Conservation (phyloP, 768 basidiomycete species). For the Cyclocybe aegerita region DNA sequence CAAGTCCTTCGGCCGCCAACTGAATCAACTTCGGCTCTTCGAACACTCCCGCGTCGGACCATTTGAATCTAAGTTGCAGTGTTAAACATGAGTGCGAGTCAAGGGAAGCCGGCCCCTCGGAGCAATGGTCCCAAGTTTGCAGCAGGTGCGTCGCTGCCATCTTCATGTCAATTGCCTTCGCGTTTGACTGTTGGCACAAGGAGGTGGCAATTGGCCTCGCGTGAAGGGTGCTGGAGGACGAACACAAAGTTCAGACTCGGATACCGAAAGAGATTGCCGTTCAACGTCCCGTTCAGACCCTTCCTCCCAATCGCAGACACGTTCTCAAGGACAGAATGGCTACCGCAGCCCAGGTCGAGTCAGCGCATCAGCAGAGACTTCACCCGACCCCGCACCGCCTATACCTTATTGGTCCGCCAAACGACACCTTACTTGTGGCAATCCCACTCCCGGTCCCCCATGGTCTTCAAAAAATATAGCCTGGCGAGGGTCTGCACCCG, state of each 20-base stretch:
- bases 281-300: constrained; percentile 51
- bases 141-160: constrained; percentile 2
- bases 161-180: constrained; percentile 4
- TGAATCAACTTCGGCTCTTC: no score
- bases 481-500: constrained; percentile 80
- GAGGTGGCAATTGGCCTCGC: constrained; percentile 31
- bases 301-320: constrained; percentile 37
- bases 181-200: constrained; percentile 12
- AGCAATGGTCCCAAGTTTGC: constrained; percentile 8
- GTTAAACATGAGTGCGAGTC: background rate
- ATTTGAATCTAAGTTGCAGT: background rate
- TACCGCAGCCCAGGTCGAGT: constrained; percentile 34
- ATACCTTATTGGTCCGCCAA: constrained; percentile 87
- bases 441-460: constrained; percentile 70
- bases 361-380: constrained; percentile 46
- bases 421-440: constrained; percentile 88
- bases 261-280: constrained; percentile 51
- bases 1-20: no score
- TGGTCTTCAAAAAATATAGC: constrained; percentile 65
- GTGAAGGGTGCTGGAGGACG: constrained; percentile 15
- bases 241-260: constrained; percentile 45
- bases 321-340: constrained; percentile 21
- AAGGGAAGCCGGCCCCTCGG: constrained; percentile 7
- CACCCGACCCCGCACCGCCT: constrained; percentile 52
- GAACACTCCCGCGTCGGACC: no score